Conservation (phyloP, 1,284 basidiomycete species). For the Ganoderma boninense region DNA sequence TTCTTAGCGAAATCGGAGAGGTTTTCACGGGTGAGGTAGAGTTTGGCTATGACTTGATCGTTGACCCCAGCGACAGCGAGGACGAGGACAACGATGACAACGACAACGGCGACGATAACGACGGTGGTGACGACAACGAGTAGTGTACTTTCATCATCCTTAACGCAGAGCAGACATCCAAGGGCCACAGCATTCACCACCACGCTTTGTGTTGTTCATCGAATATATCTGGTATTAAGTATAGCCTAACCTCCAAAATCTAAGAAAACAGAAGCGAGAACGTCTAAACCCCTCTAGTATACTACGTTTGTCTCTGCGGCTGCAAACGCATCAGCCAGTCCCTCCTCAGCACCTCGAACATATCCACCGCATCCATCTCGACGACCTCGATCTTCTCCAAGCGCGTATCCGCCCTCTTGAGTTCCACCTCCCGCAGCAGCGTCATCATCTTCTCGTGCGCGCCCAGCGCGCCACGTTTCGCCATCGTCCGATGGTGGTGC, state of each 20-base stretch:
- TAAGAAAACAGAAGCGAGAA: not conserved
- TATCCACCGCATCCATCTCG: slow-evolving; percentile 18
- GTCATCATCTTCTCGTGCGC: slow-evolving; percentile 30
- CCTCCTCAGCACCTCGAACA: slow-evolving; percentile 10
- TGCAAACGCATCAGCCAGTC: slow-evolving; percentile 10
- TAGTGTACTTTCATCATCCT: not conserved
- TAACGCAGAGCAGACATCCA: too few species aligned
- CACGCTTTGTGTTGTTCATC: not conserved
- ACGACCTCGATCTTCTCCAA: slow-evolving; percentile 17
- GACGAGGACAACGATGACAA: too few species aligned
- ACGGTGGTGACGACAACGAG: not conserved
- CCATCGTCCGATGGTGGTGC: not conserved
- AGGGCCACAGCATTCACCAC: not conserved
- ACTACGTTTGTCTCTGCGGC: not conserved
- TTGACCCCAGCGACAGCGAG: too few species aligned
- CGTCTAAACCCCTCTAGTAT: not conserved
- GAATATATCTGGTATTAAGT: not conserved
- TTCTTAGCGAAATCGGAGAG: not conserved
- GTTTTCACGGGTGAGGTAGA: not conserved
- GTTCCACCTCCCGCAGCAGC: slow-evolving; percentile 24
- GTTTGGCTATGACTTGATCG: not conserved
- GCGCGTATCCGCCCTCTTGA: slow-evolving; percentile 14
- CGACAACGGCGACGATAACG: not conserved
- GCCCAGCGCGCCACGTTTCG: slow-evolving; percentile 18
- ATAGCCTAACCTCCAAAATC: not conserved